Evolutionary conservation across 768 basidiomycete species (phyloP), one percentile per base, ranked within the genome.

Genomic region (Pilatotrama ljubarskyi): DNA sequence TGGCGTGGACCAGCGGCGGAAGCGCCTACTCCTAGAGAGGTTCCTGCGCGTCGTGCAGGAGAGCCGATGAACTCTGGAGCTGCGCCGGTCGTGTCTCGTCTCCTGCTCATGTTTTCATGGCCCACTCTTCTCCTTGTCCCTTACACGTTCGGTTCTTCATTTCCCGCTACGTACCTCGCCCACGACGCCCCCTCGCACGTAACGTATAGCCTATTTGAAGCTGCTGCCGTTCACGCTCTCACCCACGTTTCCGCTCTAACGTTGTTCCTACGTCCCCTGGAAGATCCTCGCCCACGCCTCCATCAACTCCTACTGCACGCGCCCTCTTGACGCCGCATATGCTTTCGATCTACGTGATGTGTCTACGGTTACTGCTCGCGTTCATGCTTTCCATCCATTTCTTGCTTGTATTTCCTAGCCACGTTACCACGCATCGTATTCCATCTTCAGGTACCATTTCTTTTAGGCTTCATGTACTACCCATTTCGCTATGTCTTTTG

Each of bases 1-100:
- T 22, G 73, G 74, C 59, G 71, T 88, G 51, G 74, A 76, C 41
- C 79, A 82, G 51, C 80, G 73, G 60, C 83, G 81, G 64, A 78
- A 75, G 61, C 74, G 72, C 17, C 64, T 65, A 20, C 77, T 91
- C 51, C 71, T 90, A 71, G 83, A 84, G 60, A 78, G 79, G 58
- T 85, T 91, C 65, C 73, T 83, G 48, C 76, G 78, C 50, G 82
- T 90, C 59, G 85, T 89, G 58, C 71, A 75, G 59, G 65, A 69
- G 69, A 67, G 49, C 44, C 66, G 63, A 47, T 64, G 47, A 61
- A 43, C 24, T 55, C 40, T 11, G 37, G 54, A 24, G 40, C 44
- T 26, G 59, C 47, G 51, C 42, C 41, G 41, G 18, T 1, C 38
- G 11, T 41, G 49, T 42, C 26, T 38, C 44, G 44, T 60, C 32